Evolutionary conservation across 2,329 filamentous ascomycete species (phyloP).

Genomic region (Alternaria solani): DNA sequence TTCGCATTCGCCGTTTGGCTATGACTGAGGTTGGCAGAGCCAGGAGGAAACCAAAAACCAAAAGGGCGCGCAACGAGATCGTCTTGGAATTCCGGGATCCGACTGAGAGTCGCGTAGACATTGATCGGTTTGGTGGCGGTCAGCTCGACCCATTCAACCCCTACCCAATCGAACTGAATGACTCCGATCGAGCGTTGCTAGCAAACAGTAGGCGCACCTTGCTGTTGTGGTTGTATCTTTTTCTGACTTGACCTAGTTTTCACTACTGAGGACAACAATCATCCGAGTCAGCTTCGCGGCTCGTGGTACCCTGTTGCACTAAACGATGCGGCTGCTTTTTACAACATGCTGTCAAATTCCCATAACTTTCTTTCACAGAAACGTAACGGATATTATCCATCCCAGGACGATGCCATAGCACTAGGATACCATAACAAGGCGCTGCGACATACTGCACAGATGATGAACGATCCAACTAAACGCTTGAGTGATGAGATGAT

Average conservation of each 20-base stretch:
- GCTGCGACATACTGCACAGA: conserved; percentile 25
- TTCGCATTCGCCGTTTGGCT: conserved; percentile 43
- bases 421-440: conserved; percentile 35
- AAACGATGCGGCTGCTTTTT: conserved; percentile 29
- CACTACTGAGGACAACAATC: conserved; percentile 23
- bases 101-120: conserved; percentile 10
- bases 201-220: conserved; percentile 32
- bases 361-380: conserved; percentile 37
- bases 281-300: conserved; percentile 34
- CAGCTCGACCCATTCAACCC: conserved; percentile 35
- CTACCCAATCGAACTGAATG: conserved; percentile 39
- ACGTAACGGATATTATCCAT: conserved; percentile 27
- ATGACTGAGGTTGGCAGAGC: conserved; percentile 45
- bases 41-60: conserved; percentile 38
- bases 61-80: conserved; percentile 36
- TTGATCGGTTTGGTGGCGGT: conserved; percentile 33
- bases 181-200: conserved; percentile 31
- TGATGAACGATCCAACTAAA: conserved; percentile 31
- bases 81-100: conserved; percentile 35
- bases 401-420: conserved; percentile 31
- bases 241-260: conserved; percentile 37
- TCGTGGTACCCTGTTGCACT: conserved; percentile 41
- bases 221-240: background rate
- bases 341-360: conserved; percentile 39
- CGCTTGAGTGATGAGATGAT: conserved; percentile 34